Conservation (phyloP, 805 yeast genomes). For the Lipomyces oligophaga region DNA sequence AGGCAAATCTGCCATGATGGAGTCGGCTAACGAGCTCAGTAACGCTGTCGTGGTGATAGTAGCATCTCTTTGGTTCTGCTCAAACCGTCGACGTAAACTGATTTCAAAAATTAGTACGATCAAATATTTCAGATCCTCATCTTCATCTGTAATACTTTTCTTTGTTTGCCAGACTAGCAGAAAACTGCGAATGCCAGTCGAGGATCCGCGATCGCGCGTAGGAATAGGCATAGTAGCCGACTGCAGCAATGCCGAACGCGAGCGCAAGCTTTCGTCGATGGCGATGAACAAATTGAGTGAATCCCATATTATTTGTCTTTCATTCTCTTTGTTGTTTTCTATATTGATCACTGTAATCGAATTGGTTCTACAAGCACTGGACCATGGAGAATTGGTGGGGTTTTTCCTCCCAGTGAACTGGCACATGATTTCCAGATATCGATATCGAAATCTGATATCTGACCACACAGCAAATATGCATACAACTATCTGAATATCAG, state of each 20-base stretch:
- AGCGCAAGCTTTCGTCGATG: constrained; percentile 21
- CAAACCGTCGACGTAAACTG: constrained; percentile 70
- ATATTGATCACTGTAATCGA: not conserved
- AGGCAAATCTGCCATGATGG: constrained; percentile 57
- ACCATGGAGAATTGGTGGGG: not conserved
- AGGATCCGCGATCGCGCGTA: constrained; percentile 7
- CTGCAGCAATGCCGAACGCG: constrained; percentile 17
- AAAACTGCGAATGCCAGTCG: constrained; percentile 23
- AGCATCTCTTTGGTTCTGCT: constrained; percentile 90
- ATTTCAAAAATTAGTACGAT: constrained; percentile 2
- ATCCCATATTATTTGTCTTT: no score
- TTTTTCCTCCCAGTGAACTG: no score
- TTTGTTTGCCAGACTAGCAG: constrained; percentile 4
- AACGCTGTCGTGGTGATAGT: constrained; percentile 77
- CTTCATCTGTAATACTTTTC: constrained; percentile 17
- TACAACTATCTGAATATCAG: not conserved
- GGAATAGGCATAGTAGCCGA: constrained; percentile 14
- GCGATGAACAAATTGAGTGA: constrained; percentile 18
- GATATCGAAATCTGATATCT: no score
- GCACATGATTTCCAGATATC: no score
- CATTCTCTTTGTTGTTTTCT: not conserved
- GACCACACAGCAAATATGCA: no score
- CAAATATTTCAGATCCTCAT: not conserved
- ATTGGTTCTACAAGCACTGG: not conserved
- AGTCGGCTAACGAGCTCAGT: constrained; percentile 68